phyloP scores from a whole-genome alignment of 2,329 filamentous ascomycete genomes.

The Pseudogymnoascus sp. region DNA sequence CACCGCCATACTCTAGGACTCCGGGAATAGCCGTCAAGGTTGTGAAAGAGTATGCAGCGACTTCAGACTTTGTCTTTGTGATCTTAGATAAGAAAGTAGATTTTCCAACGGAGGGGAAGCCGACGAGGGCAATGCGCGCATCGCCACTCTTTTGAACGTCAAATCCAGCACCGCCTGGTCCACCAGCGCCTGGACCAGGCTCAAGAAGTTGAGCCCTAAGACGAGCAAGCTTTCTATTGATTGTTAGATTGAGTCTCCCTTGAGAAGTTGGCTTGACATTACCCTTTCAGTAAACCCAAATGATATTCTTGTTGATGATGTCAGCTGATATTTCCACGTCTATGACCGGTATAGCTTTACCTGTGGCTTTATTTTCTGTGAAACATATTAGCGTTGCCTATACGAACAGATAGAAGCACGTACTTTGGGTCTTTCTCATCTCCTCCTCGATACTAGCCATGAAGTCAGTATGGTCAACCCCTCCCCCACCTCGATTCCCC shows the following conservation, averaged over 20 bases:
- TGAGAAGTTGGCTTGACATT: slow-evolving; percentile 25
- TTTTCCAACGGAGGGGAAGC: slow-evolving; percentile 98
- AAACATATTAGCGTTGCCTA: slow-evolving; percentile 9
- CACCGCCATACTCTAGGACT: slow-evolving; percentile 93
- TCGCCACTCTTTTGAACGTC: slow-evolving; percentile 95
- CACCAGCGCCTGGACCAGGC: slow-evolving; percentile 70
- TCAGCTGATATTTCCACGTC: slow-evolving; percentile 30
- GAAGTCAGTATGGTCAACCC: slow-evolving; percentile 20
- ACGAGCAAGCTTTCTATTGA: slow-evolving; percentile 79
- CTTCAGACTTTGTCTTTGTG: slow-evolving; percentile 94
- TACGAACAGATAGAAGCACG: slow-evolving; percentile 27
- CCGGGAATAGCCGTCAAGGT: slow-evolving; percentile 95
- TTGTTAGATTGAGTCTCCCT: neutral
- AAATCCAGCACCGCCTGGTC: slow-evolving; percentile 75
- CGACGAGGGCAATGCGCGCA: slow-evolving; percentile 91
- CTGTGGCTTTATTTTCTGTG: slow-evolving; percentile 95
- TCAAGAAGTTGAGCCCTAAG: slow-evolving; percentile 91
- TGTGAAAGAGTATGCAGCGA: slow-evolving; percentile 94
- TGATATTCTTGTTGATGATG: slow-evolving; percentile 74
- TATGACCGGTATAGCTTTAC: slow-evolving; percentile 45
- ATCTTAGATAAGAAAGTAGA: slow-evolving; percentile 98
- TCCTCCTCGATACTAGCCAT: slow-evolving; percentile 90
- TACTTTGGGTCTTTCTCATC: slow-evolving; percentile 98
- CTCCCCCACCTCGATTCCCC: slow-evolving; percentile 1
- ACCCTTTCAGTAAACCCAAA: slow-evolving; percentile 96